Evolutionary conservation across 495 filamentous ascomycete species (phyloP).

Genomic region (Sporormia fimetaria): DNA sequence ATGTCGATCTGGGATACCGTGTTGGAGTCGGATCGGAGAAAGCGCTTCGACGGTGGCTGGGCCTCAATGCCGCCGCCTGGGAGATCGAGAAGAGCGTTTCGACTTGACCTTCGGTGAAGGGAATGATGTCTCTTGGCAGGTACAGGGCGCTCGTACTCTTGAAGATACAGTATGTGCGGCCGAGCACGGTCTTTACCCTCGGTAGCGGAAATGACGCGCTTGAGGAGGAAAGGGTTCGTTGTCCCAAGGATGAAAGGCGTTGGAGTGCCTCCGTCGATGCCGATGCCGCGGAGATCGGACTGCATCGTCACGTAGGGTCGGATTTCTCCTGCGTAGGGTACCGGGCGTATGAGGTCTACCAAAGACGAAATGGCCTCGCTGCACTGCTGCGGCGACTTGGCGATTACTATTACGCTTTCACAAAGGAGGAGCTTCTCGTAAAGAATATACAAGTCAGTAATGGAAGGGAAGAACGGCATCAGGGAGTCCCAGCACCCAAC

Average conservation of each 20-base stretch:
- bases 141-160: conserved; percentile 16
- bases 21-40: conserved; percentile 19
- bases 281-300: conserved; percentile 26
- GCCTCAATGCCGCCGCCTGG: conserved; percentile 20
- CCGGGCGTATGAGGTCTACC: conserved; percentile 29
- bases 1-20: conserved; percentile 21
- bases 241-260: conserved; percentile 28
- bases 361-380: conserved; percentile 27
- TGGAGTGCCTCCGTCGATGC: conserved; percentile 23
- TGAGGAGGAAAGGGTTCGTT: conserved; percentile 30
- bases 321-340: conserved; percentile 28
- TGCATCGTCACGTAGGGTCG: conserved; percentile 33
- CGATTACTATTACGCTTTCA: conserved; percentile 29
- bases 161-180: conserved; percentile 26
- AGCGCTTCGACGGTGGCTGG: conserved; percentile 20
- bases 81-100: conserved; percentile 14
- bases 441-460: conserved; percentile 27
- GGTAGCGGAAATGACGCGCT: conserved; percentile 18
- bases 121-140: conserved; percentile 24
- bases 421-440: conserved; percentile 31
- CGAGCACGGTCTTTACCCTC: conserved; percentile 12
- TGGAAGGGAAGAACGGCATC: conserved; percentile 24
- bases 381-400: conserved; percentile 28
- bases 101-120: conserved; percentile 15
- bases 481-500: conserved; percentile 27